A percentile compares a stretch with the other conserved stretches of the same genome.
Conservation (phyloP, 768 basidiomycete genomes). For the Amyloporia xantha region DNA sequence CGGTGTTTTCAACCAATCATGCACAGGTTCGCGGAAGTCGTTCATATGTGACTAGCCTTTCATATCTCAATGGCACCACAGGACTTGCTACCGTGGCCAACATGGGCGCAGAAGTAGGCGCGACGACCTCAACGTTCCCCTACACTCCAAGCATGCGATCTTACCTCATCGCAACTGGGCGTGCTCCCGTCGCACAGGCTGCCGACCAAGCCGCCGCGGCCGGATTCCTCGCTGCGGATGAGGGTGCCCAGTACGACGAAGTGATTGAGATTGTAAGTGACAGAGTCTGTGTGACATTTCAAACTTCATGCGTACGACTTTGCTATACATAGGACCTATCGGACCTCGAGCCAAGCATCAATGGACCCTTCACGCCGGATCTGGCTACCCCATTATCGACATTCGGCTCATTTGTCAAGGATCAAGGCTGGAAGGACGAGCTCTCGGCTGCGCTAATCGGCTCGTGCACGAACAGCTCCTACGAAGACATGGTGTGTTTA, state of each 20-base stretch:
- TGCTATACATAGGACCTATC: constrained; percentile 76
- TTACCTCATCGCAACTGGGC: constrained; percentile 87
- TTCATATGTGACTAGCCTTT: background rate
- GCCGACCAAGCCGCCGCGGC: constrained; percentile 76
- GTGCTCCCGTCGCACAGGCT: constrained; percentile 76
- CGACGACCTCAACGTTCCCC: constrained; percentile 98
- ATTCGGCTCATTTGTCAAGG: constrained; percentile 72
- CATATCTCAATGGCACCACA: too few relatives aligned
- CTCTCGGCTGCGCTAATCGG: constrained; percentile 90
- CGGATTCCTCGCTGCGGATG: constrained; percentile 79
- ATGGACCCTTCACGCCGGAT: constrained; percentile 98
- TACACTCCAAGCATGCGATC: constrained; percentile 86
- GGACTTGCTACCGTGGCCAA: constrained; percentile 94
- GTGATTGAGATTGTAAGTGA: constrained; percentile 80
- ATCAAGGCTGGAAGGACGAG: constrained; percentile 91
- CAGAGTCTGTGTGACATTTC: background rate
- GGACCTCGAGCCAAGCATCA: constrained; percentile 84
- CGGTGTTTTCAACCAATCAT: constrained; percentile 83
- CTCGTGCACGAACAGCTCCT: constrained; percentile 99
- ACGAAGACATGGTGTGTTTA: constrained; percentile 86
- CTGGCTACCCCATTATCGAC: constrained; percentile 89
- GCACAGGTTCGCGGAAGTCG: constrained; percentile 61
- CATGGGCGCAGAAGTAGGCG: constrained; percentile 99
- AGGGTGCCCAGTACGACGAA: constrained; percentile 90
- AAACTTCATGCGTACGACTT: background rate